Percentiles rank a stretch among this genome's conserved stretches.
phyloP scores from a whole-genome alignment of 2,329 filamentous ascomycete genomes.

The Arthrobotrys conoides region DNA sequence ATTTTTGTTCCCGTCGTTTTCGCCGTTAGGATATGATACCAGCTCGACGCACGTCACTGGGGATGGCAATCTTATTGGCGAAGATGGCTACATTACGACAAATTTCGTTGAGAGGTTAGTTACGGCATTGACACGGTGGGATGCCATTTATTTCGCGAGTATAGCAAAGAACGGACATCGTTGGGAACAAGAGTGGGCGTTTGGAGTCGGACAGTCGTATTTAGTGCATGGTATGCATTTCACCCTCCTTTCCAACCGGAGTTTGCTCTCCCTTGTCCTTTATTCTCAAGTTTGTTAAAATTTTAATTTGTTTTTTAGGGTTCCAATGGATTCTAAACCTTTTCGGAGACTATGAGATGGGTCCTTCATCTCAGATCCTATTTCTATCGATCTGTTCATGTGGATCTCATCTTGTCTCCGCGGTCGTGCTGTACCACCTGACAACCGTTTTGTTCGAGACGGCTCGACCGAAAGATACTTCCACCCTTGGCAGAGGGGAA shows the following conservation, averaged over 20 bases:
- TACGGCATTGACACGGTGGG: conserved; percentile 80
- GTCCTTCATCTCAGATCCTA: conserved; percentile 64
- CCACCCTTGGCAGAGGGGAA: conserved; percentile 36
- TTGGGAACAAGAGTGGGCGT: conserved; percentile 87
- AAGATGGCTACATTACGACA: conserved; percentile 31
- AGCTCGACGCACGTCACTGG: conserved; percentile 71
- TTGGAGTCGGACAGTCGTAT: conserved; percentile 53
- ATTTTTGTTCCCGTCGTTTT: conserved; percentile 70
- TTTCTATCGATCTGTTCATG: conserved; percentile 79
- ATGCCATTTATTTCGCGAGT: conserved; percentile 82
- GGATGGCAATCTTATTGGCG: conserved; percentile 58
- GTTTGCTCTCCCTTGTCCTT: neutral
- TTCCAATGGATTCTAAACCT: conserved; percentile 32
- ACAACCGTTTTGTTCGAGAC: conserved; percentile 72
- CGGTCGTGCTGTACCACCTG: conserved; percentile 79
- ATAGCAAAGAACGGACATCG: conserved; percentile 75
- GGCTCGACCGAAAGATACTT: conserved; percentile 26
- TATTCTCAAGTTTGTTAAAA: neutral
- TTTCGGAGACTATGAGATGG: conserved; percentile 18
- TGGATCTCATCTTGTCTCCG: conserved; percentile 81
- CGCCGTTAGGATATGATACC: conserved; percentile 78
- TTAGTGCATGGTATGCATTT: conserved; percentile 40
- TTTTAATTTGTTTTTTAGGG: conserved; percentile 8
- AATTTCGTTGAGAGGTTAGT: conserved; percentile 67
- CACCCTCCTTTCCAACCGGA: neutral